A percentile compares a stretch with the other conserved stretches of the same genome.
These are phyloP conservation scores for Setaria italica DNA, from an alignment of 202 grass and related monocot genomes.

Conservation along the genomic window DNA sequence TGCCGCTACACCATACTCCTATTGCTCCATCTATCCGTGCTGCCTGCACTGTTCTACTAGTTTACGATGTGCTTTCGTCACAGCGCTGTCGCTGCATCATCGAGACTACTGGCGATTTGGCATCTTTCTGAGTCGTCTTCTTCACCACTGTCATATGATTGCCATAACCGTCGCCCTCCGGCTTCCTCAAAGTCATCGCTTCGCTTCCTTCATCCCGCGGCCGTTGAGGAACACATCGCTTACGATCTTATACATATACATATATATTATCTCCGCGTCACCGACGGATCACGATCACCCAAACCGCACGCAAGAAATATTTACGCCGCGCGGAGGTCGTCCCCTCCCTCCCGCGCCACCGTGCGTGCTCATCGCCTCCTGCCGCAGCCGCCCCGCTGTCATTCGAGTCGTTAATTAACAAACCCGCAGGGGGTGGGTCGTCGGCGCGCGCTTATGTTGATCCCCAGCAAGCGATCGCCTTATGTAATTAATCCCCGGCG, in stretches of 20 bases:
- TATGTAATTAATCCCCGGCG: neutral
- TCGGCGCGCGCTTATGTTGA: neutral
- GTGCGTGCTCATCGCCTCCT: neutral
- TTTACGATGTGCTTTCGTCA: neutral
- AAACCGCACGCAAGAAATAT: neutral
- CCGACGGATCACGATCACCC: slow-evolving; percentile 3
- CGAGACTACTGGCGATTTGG: neutral
- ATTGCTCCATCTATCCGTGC: neutral
- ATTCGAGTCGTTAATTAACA: slow-evolving; percentile 5
- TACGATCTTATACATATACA: neutral
- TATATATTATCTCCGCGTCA: neutral
- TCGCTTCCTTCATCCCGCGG: neutral
- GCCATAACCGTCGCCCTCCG: slow-evolving; percentile 29
- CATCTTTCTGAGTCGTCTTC: neutral
- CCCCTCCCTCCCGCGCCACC: neutral
- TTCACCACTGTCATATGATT: neutral
- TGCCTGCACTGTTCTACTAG: neutral
- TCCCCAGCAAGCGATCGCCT: neutral
- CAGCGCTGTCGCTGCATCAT: neutral
- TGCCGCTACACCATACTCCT: neutral
- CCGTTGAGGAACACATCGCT: neutral
- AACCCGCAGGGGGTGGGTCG: neutral
- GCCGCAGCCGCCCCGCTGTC: slow-evolving; percentile 9
- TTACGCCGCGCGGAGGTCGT: neutral
- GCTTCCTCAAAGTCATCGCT: slow-evolving; percentile 25